Percentiles rank a stretch among this genome's conserved stretches.
Conservation (phyloP, 805 yeast genomes). For the Kazachstania africana region DNA sequence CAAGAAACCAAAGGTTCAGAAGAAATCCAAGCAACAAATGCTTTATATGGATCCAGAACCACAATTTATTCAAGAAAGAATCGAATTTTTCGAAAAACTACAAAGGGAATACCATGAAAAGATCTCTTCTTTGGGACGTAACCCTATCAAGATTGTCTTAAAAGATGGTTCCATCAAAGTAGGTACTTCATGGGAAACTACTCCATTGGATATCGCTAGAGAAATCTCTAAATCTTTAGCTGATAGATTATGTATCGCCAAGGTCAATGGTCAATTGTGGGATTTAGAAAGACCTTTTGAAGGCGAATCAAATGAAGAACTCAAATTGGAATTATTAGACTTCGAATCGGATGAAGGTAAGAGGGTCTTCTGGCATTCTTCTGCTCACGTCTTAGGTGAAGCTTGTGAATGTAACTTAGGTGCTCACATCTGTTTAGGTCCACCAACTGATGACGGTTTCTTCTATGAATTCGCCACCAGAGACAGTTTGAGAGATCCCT, state of each 20-base stretch:
- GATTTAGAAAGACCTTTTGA: slow-evolving; percentile 93
- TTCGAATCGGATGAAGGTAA: slow-evolving; percentile 92
- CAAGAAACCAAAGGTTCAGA: slow-evolving; percentile 21
- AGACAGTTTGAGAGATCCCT: slow-evolving; percentile 25
- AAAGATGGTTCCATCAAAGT: slow-evolving; percentile 75
- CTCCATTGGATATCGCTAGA: slow-evolving; percentile 78
- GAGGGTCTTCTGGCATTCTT: slow-evolving; percentile 96
- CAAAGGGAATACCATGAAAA: slow-evolving; percentile 67
- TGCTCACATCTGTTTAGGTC: slow-evolving; percentile 87
- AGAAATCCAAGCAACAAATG: slow-evolving; percentile 34
- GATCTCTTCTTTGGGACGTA: slow-evolving; percentile 48
- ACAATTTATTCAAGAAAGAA: slow-evolving; percentile 70
- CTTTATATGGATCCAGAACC: slow-evolving; percentile 65
- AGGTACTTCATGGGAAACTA: slow-evolving; percentile 80
- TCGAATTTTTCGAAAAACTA: slow-evolving; percentile 66
- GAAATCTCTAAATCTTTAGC: slow-evolving; percentile 76
- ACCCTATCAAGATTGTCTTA: slow-evolving; percentile 65
- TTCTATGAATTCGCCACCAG: slow-evolving; percentile 86
- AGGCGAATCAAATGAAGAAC: slow-evolving; percentile 32
- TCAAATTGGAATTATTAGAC: slow-evolving; percentile 66
- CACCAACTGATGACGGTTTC: slow-evolving; percentile 96
- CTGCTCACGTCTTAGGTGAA: slow-evolving; percentile 97
- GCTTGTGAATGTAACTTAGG: slow-evolving; percentile 95
- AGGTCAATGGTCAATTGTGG: slow-evolving; percentile 86
- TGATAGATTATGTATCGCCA: slow-evolving; percentile 84